Percentiles rank a stretch among this genome's conserved stretches.
Conservation (phyloP, 2,329 filamentous ascomycete species). For the Cordyceps pruinosa region DNA sequence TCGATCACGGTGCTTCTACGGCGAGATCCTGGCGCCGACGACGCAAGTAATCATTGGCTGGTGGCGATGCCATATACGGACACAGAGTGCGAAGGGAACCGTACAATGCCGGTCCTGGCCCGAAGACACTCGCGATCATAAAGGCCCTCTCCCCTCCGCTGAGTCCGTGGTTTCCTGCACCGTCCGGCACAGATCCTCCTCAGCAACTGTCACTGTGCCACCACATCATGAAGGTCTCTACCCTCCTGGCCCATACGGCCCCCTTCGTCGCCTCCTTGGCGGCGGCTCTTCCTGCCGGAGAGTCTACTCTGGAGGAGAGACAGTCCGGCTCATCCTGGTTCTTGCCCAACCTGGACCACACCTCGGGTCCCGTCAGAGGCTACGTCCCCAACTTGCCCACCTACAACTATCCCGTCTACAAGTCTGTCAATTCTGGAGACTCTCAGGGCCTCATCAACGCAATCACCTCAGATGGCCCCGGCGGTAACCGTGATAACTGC, state of each 20-base stretch:
- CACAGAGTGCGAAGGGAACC: no score
- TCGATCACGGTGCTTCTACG: conserved; percentile 6
- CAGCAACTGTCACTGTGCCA: neutral
- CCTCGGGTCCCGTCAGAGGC: conserved; percentile 15
- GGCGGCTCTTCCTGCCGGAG: conserved; percentile 3
- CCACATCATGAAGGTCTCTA: neutral
- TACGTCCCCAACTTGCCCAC: conserved; percentile 16
- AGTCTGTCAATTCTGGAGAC: conserved; percentile 12
- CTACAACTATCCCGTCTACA: conserved; percentile 18
- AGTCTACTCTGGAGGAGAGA: conserved; percentile 6
- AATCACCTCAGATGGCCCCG: conserved; percentile 12
- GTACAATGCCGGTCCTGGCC: neutral
- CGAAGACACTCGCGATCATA: neutral
- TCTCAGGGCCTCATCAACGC: conserved; percentile 6
- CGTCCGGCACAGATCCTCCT: neutral
- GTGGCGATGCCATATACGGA: no score
- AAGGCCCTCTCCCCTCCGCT: neutral
- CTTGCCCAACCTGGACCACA: conserved; percentile 18
- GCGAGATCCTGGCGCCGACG: neutral
- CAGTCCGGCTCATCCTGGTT: conserved; percentile 18
- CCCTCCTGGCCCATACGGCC: conserved; percentile 1
- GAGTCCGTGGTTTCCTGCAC: neutral
- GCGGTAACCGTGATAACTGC: conserved; percentile 15
- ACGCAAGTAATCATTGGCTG: neutral
- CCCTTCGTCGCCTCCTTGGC: neutral